Base-by-base conservation (phyloP, 225 moss, liverwort and hornwort genomes). In the Straminergon stramineum region DNA sequence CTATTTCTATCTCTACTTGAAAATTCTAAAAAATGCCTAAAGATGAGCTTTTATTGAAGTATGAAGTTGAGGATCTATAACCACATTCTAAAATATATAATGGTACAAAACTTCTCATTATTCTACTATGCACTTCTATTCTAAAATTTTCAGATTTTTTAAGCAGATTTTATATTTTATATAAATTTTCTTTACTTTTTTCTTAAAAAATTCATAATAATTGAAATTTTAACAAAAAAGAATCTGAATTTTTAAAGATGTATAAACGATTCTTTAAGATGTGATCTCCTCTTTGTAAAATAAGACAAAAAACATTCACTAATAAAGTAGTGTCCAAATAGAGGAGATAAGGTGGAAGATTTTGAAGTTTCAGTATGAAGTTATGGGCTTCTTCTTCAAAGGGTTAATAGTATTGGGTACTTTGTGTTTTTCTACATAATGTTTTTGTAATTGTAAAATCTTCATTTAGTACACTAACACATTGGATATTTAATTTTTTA, bases 1-100 rank as follows among this genome's bases (percentile, higher is more conserved):
- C 2, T 37, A 37, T 0, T 21, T 68, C n/a, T 0, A 12, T 0
- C 1, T 69, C 0, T 22, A 3, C n/a, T 69, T 68, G 4, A 8
- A n/a, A 22, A 4, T 69, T 69, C 9, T 61, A 3, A 26, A n/a
- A 69, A 23, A 37, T 0, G 7, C n/a, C 21, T 68, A n/a, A n/a
- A 68, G 10, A 37, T n/a, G 12, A n/a, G 1, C 1, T 21, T 68
- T 68, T 11, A 37, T 37, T 11, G 37, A 37, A 37, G 6, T 37
- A 3, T 37, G 0, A n/a, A n/a, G 13, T 22, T n/a, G 4, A n/a
- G 2, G 4, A n/a, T n/a, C 11, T 35, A n/a, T 7, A n/a, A n/a
- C 22, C 2, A n/a, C 69, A 37, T n/a, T n/a, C 19, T 17, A 11
- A 67, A 34, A 7, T 31, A 21, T 68, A 68, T 11, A 68, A 11